Base-by-base conservation (phyloP, 1,139 yeast genomes). In the Saccharomyces hybrid region DNA sequence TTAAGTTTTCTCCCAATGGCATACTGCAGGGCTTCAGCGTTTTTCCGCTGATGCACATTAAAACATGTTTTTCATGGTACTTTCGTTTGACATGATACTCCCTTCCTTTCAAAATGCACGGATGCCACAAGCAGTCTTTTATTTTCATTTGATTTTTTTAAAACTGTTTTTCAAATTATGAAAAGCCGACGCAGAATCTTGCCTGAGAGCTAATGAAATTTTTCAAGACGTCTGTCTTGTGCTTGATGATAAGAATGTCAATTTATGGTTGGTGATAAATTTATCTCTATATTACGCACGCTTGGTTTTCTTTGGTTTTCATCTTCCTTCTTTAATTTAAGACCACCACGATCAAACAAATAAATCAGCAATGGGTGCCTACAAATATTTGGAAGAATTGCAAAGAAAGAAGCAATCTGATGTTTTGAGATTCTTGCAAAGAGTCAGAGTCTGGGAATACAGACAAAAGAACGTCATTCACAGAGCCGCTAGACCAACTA, bases 361-460 rank as follows among this genome's bases (percentile, higher is more conserved):
- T 31, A 48, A 29, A 6, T 23, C 34, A 44, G 34, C 69, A 76
- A 88, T 93, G 99, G 98, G 99, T 85, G 99, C 99, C 84, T 93
- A 93, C 95, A 93, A 93, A 80, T 93, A 93, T 80, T 86, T 93
- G 78, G 97, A 93, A 83, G 99, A 93, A 82, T 85, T 95, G 79
- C 95, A 91, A 80, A 91, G 97, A 85, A 93, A 93, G 95, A 93
- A 93, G 88, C 99, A 93, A 84, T 90, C 97, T 75, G 99, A 93
- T 81, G 97, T 93, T 73, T 82, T 88, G 83, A 89, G 99, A 82
- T 93, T 91, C 90, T 83, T 93, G 75, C 88, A 87, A 81, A 88
- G 99, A 80, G 96, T 93, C 84, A 89, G 99, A 88, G 95, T 96
- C 83, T 93, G 99, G 99, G 99, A 93, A 82, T 93, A 89, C 96